phyloP scores from a whole-genome alignment of 2,329 filamentous ascomycete species.

The Laburnicola sp. region DNA sequence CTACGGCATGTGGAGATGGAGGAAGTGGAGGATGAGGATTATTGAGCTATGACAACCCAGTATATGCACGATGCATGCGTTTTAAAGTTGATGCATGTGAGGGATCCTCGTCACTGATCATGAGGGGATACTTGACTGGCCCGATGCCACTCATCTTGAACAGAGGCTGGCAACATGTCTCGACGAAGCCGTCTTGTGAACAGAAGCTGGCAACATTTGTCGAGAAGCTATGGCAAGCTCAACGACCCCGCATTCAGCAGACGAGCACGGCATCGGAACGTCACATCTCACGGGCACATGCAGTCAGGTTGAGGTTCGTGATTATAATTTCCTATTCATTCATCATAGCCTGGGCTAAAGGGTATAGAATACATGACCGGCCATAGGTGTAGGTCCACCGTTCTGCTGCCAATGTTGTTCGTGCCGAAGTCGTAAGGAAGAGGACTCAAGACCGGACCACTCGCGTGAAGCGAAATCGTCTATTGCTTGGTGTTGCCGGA shows the following conservation, averaged over 20 bases:
- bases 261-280: too few relatives aligned
- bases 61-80: too few relatives aligned
- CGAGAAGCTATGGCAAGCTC: not conserved
- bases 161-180: too few relatives aligned
- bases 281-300: not conserved
- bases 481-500: conserved; percentile 43
- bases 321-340: conserved; percentile 11
- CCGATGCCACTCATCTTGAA: too few relatives aligned
- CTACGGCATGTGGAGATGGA: conserved; percentile 50
- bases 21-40: conserved; percentile 52
- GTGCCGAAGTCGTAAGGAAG: conserved; percentile 4
- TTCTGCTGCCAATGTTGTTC: conserved; percentile 1
- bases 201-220: not conserved
- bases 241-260: not conserved
- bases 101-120: too few relatives aligned
- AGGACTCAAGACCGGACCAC: not conserved
- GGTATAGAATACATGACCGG: conserved; percentile 26
- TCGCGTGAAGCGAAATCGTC: conserved; percentile 7
- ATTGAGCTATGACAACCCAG: conserved; percentile 20
- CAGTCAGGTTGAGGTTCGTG: not conserved
- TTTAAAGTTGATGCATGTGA: too few relatives aligned
- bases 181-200: not conserved
- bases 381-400: conserved; percentile 6
- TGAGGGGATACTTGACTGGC: too few relatives aligned
- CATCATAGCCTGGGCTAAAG: conserved; percentile 18